Percentiles rank a stretch among this genome's conserved stretches.
phyloP scores from a whole-genome alignment of 2,329 filamentous ascomycete species.

The Fusarium albosuccineum region DNA sequence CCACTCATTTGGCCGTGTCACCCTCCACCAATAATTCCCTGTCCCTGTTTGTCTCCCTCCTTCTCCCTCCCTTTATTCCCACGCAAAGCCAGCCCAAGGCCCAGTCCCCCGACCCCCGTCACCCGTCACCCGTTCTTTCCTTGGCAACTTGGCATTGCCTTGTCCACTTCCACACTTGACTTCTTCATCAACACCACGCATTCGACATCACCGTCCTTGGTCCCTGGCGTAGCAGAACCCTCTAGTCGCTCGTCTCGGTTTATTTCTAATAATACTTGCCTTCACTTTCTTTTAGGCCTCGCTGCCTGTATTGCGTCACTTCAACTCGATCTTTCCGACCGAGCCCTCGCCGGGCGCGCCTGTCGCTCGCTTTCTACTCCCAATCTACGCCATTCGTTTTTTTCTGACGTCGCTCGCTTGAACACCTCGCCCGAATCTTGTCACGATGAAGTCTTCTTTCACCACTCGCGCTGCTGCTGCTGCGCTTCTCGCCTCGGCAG shows the following conservation, averaged over 20 bases:
- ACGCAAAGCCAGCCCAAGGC: constrained; percentile 12
- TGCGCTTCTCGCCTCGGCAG: constrained; percentile 40
- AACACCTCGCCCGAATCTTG: neutral
- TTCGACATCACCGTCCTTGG: constrained; percentile 21
- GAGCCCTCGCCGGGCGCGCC: constrained; percentile 35
- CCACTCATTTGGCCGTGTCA: constrained; percentile 35
- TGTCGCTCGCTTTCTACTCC: constrained; percentile 25
- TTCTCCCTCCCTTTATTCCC: constrained; percentile 33
- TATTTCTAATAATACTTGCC: constrained; percentile 11
- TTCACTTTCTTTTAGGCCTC: constrained; percentile 15
- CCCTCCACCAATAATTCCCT: constrained; percentile 38
- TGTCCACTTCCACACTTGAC: constrained; percentile 29
- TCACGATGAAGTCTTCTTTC: constrained; percentile 42
- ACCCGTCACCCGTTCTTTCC: constrained; percentile 39
- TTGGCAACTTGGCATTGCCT: constrained; percentile 41
- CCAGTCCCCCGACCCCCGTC: constrained; percentile 26
- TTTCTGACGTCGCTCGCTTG: constrained; percentile 22
- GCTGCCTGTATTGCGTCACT: constrained; percentile 7
- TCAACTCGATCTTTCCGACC: constrained; percentile 3
- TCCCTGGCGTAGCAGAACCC: constrained; percentile 3
- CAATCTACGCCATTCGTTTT: constrained; percentile 8
- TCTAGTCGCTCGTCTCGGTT: neutral
- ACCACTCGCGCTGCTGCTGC: constrained; percentile 34
- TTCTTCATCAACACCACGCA: constrained; percentile 42
- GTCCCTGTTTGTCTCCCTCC: constrained; percentile 26